phyloP scores from a whole-genome alignment of 148 eudicot genomes.

The Camellia japonica region DNA sequence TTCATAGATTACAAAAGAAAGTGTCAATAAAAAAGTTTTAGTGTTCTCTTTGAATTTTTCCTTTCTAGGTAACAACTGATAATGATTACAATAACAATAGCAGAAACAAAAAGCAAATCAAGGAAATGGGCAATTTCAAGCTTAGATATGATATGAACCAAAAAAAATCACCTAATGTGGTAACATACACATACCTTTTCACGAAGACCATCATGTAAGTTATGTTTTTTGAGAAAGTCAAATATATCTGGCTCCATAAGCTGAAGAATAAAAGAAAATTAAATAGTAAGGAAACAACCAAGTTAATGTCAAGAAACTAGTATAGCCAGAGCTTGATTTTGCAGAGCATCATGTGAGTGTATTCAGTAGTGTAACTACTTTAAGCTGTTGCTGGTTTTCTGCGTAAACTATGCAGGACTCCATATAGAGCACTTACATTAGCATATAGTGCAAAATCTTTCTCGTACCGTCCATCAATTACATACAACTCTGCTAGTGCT shows the following conservation, averaged over 20 bases:
- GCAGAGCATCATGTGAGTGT: background rate
- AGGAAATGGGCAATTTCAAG: background rate
- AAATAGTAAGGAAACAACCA: background rate
- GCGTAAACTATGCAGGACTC: background rate
- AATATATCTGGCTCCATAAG: conserved; percentile 84
- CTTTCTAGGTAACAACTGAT: background rate
- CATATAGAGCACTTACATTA: conserved; percentile 62
- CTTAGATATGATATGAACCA: background rate
- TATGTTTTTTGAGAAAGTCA: conserved; percentile 91
- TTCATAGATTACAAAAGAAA: background rate
- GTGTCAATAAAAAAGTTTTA: background rate
- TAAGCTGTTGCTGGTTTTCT: background rate
- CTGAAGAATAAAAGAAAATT: conserved; percentile 38
- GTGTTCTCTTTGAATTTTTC: background rate
- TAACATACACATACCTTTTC: conserved; percentile 67
- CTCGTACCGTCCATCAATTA: conserved; percentile 77
- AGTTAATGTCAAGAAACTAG: conserved; percentile 6
- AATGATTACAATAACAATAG: background rate
- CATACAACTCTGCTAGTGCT: conserved; percentile 94
- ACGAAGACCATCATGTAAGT: conserved; percentile 71
- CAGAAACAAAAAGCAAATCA: background rate
- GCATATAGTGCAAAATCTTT: conserved; percentile 86
- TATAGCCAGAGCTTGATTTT: background rate
- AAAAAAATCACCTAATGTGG: background rate
- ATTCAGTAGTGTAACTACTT: background rate